Evolutionary conservation across 371 early-diverging fungal genomes (phyloP), one percentile per base, ranked within the genome.

Genomic region (Apophysomyces elegans): DNA sequence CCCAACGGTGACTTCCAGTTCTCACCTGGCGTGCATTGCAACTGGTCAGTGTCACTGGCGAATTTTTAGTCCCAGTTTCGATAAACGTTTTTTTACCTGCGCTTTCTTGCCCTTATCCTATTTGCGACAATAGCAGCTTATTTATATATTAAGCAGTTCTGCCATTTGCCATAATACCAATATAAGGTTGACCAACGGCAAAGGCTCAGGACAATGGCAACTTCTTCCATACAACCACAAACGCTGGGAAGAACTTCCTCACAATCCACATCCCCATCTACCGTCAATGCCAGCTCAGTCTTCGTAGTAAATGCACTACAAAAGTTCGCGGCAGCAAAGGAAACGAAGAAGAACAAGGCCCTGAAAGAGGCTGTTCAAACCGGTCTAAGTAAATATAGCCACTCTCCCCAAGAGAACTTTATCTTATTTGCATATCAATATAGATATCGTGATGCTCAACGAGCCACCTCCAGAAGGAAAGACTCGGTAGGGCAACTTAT

Each of bases 301-400:
- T 90, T 91, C 74, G 84, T 91, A 14, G 74, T 86, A 50, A 86
- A 85, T 18, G 89, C 90, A 7, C 75, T 91, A 62, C 88, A 91
- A 37, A 88, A 83, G 74, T 83, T 91, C 36, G 79, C 71, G 57
- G 77, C 70, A 61, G 85, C 78, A 62, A 87, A 69, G 72, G 83
- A 81, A 63, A 78, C 68, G 62, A 78, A 69, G 65, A 82, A 70
- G 38, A 87, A 84, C 58, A 85, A 85, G 64, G 72, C 75, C 50
- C 71, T 88, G 64, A 83, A 83, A 58, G 84, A 84, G 61, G 71
- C 72, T 16, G 65, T 83, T 37, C 67, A 76, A 61, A 71, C 72
- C 59, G 81, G 86, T 50, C 59, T 74, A 62, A 72, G 82, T 80
- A 79, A 26, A 70, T 39, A 12, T 13, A 39, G 35, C 39, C 8